Evolutionary conservation across 2,329 filamentous ascomycete species (phyloP).

Genomic region (Fusarium pininemorale): DNA sequence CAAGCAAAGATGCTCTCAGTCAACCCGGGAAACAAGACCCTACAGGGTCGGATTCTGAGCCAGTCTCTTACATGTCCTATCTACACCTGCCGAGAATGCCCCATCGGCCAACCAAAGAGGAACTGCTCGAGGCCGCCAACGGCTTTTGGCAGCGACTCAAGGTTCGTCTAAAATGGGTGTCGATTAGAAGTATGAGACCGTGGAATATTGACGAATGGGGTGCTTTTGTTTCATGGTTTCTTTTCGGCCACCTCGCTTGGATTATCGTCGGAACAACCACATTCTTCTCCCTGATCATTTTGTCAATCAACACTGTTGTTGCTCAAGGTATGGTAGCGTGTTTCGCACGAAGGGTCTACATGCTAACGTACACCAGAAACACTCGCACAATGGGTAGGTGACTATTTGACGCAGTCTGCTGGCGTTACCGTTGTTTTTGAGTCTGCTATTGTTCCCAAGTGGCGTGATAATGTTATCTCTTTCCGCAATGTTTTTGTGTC

Average conservation of each 20-base stretch:
- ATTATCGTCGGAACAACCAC: conserved; percentile 96
- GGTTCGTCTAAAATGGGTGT: conserved; percentile 97
- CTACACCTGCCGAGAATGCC: conserved; percentile 72
- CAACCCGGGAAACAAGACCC: conserved; percentile 7
- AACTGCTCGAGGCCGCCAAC: conserved; percentile 88
- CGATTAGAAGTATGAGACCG: conserved; percentile 90
- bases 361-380: conserved; percentile 70
- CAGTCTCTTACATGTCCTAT: conserved; percentile 65
- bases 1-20: conserved; percentile 14
- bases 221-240: conserved; percentile 92
- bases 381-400: conserved; percentile 90
- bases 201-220: conserved; percentile 98
- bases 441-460: conserved; percentile 95
- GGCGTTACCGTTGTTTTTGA: conserved; percentile 96
- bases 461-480: conserved; percentile 93
- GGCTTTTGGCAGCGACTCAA: conserved; percentile 92
- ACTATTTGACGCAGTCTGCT: conserved; percentile 93
- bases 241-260: conserved; percentile 94
- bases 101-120: conserved; percentile 93
- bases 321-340: conserved; percentile 75
- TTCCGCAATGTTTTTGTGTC: conserved; percentile 98
- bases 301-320: conserved; percentile 94
- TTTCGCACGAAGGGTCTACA: background rate
- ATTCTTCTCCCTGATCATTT: conserved; percentile 91
- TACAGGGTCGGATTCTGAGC: conserved; percentile 46